Conservation (phyloP, 2,329 filamentous ascomycete species). For the Parasarocladium wereldwijsianum region DNA sequence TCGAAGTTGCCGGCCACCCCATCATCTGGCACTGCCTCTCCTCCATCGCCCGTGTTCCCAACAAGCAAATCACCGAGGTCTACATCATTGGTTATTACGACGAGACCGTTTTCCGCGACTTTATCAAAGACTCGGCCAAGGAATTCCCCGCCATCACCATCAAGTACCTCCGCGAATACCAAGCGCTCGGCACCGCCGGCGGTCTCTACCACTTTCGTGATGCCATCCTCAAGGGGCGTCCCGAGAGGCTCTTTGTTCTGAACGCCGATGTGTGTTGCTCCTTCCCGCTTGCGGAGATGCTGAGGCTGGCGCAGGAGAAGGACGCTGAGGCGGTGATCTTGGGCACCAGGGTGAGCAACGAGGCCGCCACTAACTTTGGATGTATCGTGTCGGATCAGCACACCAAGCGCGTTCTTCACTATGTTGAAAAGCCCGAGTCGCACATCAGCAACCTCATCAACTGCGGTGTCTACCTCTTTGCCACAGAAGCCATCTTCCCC, state of each 20-base stretch:
- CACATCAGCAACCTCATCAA: constrained; percentile 98
- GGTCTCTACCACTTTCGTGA: constrained; percentile 99
- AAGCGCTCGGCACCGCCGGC: constrained; percentile 87
- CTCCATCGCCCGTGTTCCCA: constrained; percentile 77
- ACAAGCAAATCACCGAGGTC: constrained; percentile 72
- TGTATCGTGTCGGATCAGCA: constrained; percentile 93
- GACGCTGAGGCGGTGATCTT: constrained; percentile 94
- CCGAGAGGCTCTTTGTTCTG: constrained; percentile 90
- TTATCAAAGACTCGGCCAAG: constrained; percentile 79
- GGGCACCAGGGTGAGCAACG: constrained; percentile 79
- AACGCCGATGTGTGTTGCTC: constrained; percentile 99
- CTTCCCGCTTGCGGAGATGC: constrained; percentile 92
- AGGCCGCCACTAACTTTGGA: constrained; percentile 89
- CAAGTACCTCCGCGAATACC: constrained; percentile 94
- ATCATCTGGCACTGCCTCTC: constrained; percentile 97
- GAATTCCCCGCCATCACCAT: constrained; percentile 75
- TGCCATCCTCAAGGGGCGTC: constrained; percentile 89
- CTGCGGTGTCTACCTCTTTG: constrained; percentile 96
- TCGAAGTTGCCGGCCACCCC: constrained; percentile 94
- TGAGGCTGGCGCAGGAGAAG: constrained; percentile 83
- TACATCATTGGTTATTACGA: constrained; percentile 99
- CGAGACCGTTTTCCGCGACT: constrained; percentile 90
- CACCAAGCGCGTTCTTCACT: constrained; percentile 90
- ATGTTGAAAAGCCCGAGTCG: constrained; percentile 97
- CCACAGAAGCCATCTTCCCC: constrained; percentile 90